Evolutionary conservation across 176 grass and related monocot genomes (phyloP), one percentile per base, ranked within the genome.

Genomic region (Canna indica): DNA sequence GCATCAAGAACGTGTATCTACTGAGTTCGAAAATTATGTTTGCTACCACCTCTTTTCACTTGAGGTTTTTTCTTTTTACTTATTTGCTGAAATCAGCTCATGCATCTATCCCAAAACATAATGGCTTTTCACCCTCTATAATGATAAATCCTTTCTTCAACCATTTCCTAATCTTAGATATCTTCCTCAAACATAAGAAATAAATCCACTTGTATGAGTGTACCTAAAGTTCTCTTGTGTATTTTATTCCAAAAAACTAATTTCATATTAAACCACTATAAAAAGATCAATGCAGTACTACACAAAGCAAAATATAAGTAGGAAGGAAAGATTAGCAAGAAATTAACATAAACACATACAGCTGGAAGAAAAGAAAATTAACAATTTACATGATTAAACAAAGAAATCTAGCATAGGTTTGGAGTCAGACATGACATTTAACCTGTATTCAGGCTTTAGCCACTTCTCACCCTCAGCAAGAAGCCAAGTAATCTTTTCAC

Each of bases 371-470:
- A 4, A 9, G 6, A 10, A 66, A 66, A 66, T 6, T 12, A 7
- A 66, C 14, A 38, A 39, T 25, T 70, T 48, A 31, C 14, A 47
- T 20, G 24, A 30, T 15, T 5, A 70, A 18, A 30, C 7, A 31
- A 33, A 64, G 28, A 31, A 48, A 31, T 22, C 27, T 26, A 48
- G 38, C 35, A 32, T 65, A 64, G 76, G 36, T 56, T 71, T 72
- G 36, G 53, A 59, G 30, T 66, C 53, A 76, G 20, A 66, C 17
- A 38, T 67, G 18, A 47, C 79, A 33, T 58, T 78, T 71, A 57
- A 93, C 89, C 94, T 99, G 89, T 93, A 93, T 87, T 99, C 94
- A 80, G 94, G 94, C 73, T 99, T 99, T 72, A 99, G 68, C 94
- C 94, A 99, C 75, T 86, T 99, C 77, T 99, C 94, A 36, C 94